phyloP scores from a whole-genome alignment of 2,329 filamentous ascomycete genomes.

The Geosmithia morbida region DNA sequence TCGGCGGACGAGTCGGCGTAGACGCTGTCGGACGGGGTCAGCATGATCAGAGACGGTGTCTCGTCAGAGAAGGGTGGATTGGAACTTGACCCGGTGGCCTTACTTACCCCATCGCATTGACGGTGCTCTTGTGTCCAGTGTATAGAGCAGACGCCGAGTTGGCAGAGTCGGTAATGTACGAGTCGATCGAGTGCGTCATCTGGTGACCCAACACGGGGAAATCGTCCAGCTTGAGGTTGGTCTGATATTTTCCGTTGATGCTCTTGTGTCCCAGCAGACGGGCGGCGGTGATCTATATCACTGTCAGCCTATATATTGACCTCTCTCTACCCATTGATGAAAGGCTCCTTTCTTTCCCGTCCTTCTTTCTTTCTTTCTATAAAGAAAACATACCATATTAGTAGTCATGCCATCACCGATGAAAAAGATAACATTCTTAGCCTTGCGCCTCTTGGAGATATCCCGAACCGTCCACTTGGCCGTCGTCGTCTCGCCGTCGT shows the following conservation, averaged over 20 bases:
- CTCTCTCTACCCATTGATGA: neutral
- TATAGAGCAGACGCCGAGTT: conserved; percentile 75
- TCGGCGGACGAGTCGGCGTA: conserved; percentile 65
- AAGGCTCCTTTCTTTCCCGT: neutral
- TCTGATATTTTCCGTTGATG: conserved; percentile 75
- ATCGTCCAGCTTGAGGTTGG: conserved; percentile 60
- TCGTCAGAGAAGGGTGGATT: too few relatives aligned
- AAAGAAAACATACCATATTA: conserved; percentile 38
- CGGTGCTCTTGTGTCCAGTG: conserved; percentile 69
- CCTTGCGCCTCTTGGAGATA: conserved; percentile 52
- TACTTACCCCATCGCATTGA: conserved; percentile 56
- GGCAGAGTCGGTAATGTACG: conserved; percentile 75
- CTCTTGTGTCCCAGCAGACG: conserved; percentile 69
- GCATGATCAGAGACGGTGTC: neutral
- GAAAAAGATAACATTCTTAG: conserved; percentile 78
- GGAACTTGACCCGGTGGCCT: conserved; percentile 19
- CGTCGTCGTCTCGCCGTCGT: conserved; percentile 53
- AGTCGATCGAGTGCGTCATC: conserved; percentile 78
- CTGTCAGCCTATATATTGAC: too few relatives aligned
- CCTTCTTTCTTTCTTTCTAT: neutral
- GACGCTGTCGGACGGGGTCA: conserved; percentile 24
- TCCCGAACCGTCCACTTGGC: conserved; percentile 69
- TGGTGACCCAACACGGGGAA: conserved; percentile 80
- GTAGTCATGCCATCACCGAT: conserved; percentile 65
- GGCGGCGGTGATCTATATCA: conserved; percentile 48